Evolutionary conservation across 176 grass and related monocot genomes (phyloP).

Genomic region (Alopecurus myosuroides): DNA sequence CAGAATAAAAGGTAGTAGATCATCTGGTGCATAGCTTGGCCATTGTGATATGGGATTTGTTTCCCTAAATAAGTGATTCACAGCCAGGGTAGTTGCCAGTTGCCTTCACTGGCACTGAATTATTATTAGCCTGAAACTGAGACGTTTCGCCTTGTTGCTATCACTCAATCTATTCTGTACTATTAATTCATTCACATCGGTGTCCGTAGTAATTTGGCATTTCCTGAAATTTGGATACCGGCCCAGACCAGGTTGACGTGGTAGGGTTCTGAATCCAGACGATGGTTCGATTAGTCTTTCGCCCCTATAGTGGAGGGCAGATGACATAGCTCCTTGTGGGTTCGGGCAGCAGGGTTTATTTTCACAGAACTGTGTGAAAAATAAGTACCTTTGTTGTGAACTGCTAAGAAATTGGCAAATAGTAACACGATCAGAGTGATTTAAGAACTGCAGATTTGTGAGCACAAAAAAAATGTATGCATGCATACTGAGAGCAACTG

Average conservation of each 20-base stretch:
- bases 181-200: not conserved
- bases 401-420: not conserved
- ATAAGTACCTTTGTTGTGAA: not conserved
- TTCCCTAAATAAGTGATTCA: not conserved
- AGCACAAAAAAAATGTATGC: too few relatives aligned
- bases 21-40: constrained; percentile 13
- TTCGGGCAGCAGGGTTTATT: not conserved
- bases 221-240: constrained; percentile 9
- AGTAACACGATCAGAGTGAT: not conserved
- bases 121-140: constrained; percentile 18
- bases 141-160: not conserved
- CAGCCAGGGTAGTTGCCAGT: not conserved
- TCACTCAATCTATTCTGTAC: not conserved
- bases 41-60: not conserved
- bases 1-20: not conserved
- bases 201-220: not conserved
- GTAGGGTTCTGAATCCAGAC: not conserved
- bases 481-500: not conserved
- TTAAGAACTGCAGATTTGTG: not conserved
- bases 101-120: constrained; percentile 18
- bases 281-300: too few relatives aligned
- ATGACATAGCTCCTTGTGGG: not conserved
- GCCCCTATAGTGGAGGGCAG: not conserved
- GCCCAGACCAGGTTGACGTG: not conserved
- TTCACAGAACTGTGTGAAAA: not conserved